Evolutionary conservation across 306 rosid species (phyloP), one percentile per base, ranked within the genome.

Genomic region (Spatholobus suberectus): DNA sequence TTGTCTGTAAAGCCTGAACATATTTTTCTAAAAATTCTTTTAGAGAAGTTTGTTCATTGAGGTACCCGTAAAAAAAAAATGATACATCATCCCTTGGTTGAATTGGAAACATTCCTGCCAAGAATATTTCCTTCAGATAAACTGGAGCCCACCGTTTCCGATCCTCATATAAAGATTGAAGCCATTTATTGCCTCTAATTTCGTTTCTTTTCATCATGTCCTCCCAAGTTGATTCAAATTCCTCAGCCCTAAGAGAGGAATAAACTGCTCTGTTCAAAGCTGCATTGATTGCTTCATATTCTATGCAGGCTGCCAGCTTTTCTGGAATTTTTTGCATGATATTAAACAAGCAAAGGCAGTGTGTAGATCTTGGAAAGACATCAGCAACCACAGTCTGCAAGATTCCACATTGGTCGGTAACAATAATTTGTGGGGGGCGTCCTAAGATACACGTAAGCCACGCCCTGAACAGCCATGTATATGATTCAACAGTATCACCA

Each of bases 291-390:
- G 82, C 90, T 75, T 88, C 92, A 66, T 79, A 86, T 65, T 87
- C 90, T 6, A 47, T 55, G 27, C 82, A 75, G 6, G 80, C 86
- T 73, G 91, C 89, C 75, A 91, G 84, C 69, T 83, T 86, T 78
- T 90, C 90, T 11, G 94, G 89, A 81, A 88, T 38, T 32, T 83
- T 86, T 41, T 78, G 87, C 89, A 91, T 88, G 63, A 93, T 83
- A 70, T 78, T 75, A 13, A 86, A 86, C 29, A 86, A 67, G 83
- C 85, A 90, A 51, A 91, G 82, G 70, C 90, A 93, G 71, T 86
- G 95, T 62, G 90, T 87, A 79, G 94, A 89, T 87, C 95, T 87
- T 11, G 95, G 95, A 71, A 93, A 90, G 78, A 93, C 97, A 54
- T 93, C 92, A 40, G 91, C 85, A 78, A 88, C 81, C 78, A 77